Conservation (phyloP, 306 rosid genomes). For the Glycyrrhiza uralensis region DNA sequence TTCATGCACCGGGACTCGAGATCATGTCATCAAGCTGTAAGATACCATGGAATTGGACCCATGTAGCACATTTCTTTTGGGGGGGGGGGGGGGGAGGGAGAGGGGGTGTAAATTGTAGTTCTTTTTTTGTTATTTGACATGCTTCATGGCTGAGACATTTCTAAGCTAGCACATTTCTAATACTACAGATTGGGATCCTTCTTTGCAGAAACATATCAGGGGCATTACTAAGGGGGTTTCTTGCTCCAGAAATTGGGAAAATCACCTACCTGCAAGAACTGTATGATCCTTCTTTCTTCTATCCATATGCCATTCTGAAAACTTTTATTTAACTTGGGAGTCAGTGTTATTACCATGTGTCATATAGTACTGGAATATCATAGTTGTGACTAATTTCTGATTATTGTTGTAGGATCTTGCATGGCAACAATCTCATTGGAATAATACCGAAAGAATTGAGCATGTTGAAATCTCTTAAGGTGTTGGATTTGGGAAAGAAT, state of each 20-base stretch:
- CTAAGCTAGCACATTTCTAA: conserved; percentile 21
- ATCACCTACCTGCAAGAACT: conserved; percentile 73
- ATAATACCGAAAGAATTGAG: conserved; percentile 77
- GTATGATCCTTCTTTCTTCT: conserved; percentile 41
- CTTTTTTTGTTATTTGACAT: neutral
- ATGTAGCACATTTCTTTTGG: conserved; percentile 13
- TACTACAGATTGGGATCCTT: conserved; percentile 23
- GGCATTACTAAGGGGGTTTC: conserved; percentile 67
- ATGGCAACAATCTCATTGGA: conserved; percentile 82
- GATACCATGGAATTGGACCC: conserved; percentile 31
- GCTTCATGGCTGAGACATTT: conserved; percentile 18
- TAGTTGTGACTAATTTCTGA: conserved; percentile 21
- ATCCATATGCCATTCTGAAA: neutral
- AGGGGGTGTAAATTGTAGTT: neutral
- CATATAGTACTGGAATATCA: conserved; percentile 2
- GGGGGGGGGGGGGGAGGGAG: no score
- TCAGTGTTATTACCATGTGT: neutral
- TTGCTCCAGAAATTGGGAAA: conserved; percentile 75
- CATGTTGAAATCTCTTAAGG: conserved; percentile 58
- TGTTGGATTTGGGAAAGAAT: conserved; percentile 85
- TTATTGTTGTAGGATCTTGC: conserved; percentile 60
- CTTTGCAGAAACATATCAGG: conserved; percentile 81
- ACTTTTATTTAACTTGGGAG: neutral
- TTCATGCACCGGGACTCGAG: conserved; percentile 53
- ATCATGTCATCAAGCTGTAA: conserved; percentile 82